phyloP scores from a whole-genome alignment of 1,139 yeast species.

The Yamadazyma diddensiae region DNA sequence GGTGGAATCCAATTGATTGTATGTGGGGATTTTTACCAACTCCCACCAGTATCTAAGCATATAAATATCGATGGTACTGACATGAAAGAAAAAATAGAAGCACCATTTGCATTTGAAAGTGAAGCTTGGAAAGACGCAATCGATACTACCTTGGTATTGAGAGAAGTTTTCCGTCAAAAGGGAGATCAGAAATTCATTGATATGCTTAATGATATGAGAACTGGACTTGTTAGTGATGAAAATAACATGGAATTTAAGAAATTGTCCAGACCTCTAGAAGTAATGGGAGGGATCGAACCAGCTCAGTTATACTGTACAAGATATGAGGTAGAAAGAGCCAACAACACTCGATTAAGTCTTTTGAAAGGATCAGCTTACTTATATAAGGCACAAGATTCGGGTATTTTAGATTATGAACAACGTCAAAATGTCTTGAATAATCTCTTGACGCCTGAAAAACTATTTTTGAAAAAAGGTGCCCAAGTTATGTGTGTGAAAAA shows the following conservation, averaged over 20 bases:
- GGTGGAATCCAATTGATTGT: constrained; percentile 86
- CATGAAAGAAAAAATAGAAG: constrained; percentile 17
- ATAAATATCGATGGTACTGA: constrained; percentile 23
- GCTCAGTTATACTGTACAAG: constrained; percentile 87
- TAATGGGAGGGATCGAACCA: constrained; percentile 73
- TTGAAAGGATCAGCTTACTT: constrained; percentile 48
- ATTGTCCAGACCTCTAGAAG: constrained; percentile 53
- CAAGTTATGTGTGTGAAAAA: constrained; percentile 97
- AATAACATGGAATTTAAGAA: constrained; percentile 55
- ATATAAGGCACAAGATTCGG: constrained; percentile 64
- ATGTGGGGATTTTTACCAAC: constrained; percentile 88
- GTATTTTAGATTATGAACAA: constrained; percentile 46
- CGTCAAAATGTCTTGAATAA: constrained; percentile 50
- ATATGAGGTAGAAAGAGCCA: constrained; percentile 79
- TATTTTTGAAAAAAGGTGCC: constrained; percentile 73
- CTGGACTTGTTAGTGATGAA: constrained; percentile 58
- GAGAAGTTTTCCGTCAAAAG: constrained; percentile 86
- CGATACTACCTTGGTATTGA: constrained; percentile 62
- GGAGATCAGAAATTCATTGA: constrained; percentile 75
- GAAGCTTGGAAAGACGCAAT: constrained; percentile 68
- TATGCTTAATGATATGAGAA: constrained; percentile 85
- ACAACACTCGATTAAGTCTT: constrained; percentile 48
- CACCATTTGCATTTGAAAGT: constrained; percentile 75
- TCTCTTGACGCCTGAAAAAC: constrained; percentile 65
- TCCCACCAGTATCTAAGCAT: constrained; percentile 69